Conservation (phyloP, 2,329 filamentous ascomycete genomes). For the Cladosporium sp. region DNA sequence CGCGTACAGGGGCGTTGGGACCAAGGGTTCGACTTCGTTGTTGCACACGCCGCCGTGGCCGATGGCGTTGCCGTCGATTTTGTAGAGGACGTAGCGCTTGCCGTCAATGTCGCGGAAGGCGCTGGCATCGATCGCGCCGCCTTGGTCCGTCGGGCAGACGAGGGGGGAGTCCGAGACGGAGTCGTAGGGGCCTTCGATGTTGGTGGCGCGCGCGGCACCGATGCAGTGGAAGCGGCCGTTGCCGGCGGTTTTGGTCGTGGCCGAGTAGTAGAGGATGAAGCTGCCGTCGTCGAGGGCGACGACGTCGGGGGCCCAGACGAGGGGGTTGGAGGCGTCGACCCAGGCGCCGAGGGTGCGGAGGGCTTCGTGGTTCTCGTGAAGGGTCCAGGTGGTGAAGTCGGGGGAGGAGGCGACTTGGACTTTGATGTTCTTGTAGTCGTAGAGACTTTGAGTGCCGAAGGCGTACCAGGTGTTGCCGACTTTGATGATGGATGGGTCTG, state of each 20-base stretch:
- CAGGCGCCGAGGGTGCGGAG: slow-evolving; percentile 27
- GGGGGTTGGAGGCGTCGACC: slow-evolving; percentile 22
- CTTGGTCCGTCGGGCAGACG: slow-evolving; percentile 24
- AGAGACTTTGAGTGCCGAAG: slow-evolving; percentile 30
- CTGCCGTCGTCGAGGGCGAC: slow-evolving; percentile 22
- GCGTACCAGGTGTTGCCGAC: slow-evolving; percentile 33
- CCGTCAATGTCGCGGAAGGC: slow-evolving; percentile 25
- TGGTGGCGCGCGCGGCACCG: slow-evolving; percentile 22
- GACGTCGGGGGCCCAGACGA: slow-evolving; percentile 36
- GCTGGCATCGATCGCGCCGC: slow-evolving; percentile 28
- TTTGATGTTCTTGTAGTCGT: slow-evolving; percentile 22
- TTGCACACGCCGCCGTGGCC: slow-evolving; percentile 25
- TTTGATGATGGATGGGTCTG: slow-evolving; percentile 33
- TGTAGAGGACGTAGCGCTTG: slow-evolving; percentile 25
- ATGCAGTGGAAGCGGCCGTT: slow-evolving; percentile 24
- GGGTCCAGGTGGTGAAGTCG: slow-evolving; percentile 30
- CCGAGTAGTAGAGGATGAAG: slow-evolving; percentile 30
- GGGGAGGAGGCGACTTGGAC: slow-evolving; percentile 33
- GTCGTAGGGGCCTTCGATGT: slow-evolving; percentile 24
- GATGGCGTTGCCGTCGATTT: slow-evolving; percentile 26
- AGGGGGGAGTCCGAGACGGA: slow-evolving; percentile 21
- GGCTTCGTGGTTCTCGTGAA: slow-evolving; percentile 27
- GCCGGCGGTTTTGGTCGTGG: slow-evolving; percentile 22
- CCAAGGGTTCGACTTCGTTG: slow-evolving; percentile 21
- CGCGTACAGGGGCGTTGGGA: slow-evolving; percentile 25